Conservation (phyloP, 352 stramenopile species). For the Phytophthora melonis region DNA sequence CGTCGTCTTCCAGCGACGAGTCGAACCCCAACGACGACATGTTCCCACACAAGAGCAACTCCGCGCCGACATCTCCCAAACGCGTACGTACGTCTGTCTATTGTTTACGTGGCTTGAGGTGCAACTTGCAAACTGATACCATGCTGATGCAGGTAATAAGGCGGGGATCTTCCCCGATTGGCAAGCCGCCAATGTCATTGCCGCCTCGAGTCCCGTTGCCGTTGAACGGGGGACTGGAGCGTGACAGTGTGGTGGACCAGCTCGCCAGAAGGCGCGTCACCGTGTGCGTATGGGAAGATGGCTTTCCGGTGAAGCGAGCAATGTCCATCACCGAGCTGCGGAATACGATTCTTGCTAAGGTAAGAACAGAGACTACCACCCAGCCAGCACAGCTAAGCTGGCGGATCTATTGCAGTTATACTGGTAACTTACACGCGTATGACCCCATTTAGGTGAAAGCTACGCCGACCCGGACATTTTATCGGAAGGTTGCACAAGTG, state of each 20-base stretch:
- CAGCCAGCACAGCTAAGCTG: too few species aligned
- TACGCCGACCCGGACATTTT: slow-evolving; percentile 67
- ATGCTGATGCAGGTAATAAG: slow-evolving; percentile 22
- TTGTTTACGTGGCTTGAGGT: background rate
- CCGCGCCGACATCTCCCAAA: slow-evolving; percentile 36
- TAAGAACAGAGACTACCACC: slow-evolving; percentile 22
- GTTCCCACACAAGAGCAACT: slow-evolving; percentile 44
- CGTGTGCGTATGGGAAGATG: slow-evolving; percentile 83
- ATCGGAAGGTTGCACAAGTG: slow-evolving; percentile 74
- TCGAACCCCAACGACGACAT: slow-evolving; percentile 51
- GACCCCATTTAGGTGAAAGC: slow-evolving; percentile 65
- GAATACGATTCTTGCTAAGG: slow-evolving; percentile 82
- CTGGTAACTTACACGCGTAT: background rate
- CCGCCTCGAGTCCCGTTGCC: slow-evolving; percentile 36
- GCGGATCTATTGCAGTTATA: background rate
- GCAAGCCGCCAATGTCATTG: slow-evolving; percentile 42
- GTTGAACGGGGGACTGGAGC: slow-evolving; percentile 33
- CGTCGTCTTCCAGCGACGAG: slow-evolving; percentile 79
- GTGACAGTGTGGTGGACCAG: slow-evolving; percentile 51
- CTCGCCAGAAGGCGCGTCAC: slow-evolving; percentile 75
- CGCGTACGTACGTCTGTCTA: slow-evolving; percentile 26
- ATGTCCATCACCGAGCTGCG: slow-evolving; percentile 87
- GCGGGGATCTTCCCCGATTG: background rate
- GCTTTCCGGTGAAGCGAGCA: slow-evolving; percentile 68
- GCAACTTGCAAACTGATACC: slow-evolving; percentile 11